Percentiles rank a stretch among this genome's conserved stretches.
phyloP scores from a whole-genome alignment of 768 basidiomycete species.

The Pulveroboletus ravenelii region DNA sequence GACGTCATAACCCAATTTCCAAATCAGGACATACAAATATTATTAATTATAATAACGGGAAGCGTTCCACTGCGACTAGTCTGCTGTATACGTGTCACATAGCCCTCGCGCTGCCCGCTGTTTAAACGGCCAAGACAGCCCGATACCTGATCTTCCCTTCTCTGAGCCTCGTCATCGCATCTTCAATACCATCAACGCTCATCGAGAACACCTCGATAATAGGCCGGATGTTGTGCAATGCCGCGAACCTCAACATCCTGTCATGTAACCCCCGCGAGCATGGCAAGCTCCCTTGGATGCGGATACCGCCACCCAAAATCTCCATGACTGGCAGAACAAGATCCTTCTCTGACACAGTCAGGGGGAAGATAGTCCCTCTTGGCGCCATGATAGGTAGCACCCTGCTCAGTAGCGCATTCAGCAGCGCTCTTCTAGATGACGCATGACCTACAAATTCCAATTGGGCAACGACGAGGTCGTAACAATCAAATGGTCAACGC shows the following conservation, averaged over 20 bases:
- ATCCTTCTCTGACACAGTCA: conserved; percentile 22
- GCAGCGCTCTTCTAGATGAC: neutral
- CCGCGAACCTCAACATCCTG: conserved; percentile 35
- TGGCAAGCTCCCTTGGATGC: conserved; percentile 24
- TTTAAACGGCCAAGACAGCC: conserved; percentile 22
- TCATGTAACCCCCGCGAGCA: conserved; percentile 26
- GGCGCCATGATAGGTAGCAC: conserved; percentile 25
- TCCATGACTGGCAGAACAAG: conserved; percentile 20
- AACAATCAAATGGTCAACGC: conserved; percentile 30
- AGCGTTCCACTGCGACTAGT: too few relatives aligned
- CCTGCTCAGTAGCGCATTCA: conserved; percentile 8
- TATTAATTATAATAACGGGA: too few relatives aligned
- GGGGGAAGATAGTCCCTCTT: conserved; percentile 21
- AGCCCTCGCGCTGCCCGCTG: neutral
- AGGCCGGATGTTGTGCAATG: conserved; percentile 25
- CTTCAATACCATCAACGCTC: conserved; percentile 27
- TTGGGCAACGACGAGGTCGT: conserved; percentile 28
- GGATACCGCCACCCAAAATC: conserved; percentile 15
- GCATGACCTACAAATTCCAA: conserved; percentile 26
- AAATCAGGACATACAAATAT: neutral
- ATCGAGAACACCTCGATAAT: conserved; percentile 32
- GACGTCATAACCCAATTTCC: conserved; percentile 14
- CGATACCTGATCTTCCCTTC: conserved; percentile 30
- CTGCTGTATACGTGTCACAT: neutral
- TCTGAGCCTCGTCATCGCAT: conserved; percentile 24